These are phyloP conservation scores for Arthrobotrys sphaeroides DNA, from an alignment of 2,329 filamentous ascomycete species.

Conservation along the genomic window DNA sequence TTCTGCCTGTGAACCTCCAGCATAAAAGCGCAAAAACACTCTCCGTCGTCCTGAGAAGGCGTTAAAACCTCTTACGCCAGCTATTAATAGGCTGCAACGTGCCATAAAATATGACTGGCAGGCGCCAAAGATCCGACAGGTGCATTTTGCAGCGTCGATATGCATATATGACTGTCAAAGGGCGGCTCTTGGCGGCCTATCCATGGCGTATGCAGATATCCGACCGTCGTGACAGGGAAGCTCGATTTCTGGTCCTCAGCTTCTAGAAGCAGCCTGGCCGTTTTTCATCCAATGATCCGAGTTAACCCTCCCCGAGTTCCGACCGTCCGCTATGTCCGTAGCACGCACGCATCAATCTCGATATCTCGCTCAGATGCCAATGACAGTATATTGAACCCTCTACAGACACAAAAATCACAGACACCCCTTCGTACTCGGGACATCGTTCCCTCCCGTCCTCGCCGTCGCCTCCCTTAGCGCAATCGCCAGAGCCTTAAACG, in stretches of 20 bases:
- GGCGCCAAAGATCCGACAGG: constrained; percentile 24
- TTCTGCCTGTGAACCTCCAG: constrained; percentile 29
- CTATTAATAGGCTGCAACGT: constrained; percentile 32
- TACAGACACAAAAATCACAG: constrained; percentile 8
- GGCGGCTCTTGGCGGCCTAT: constrained; percentile 16
- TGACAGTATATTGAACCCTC: neutral
- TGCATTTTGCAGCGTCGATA: no score
- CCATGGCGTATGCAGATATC: constrained; percentile 36
- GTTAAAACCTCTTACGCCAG: constrained; percentile 11
- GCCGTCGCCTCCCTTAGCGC: constrained; percentile 81
- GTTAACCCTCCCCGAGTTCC: no score
- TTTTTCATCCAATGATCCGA: neutral
- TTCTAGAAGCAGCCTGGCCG: constrained; percentile 32
- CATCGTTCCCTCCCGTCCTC: constrained; percentile 80
- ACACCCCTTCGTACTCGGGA: constrained; percentile 71
- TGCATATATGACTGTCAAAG: neutral
- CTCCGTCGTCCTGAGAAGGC: neutral
- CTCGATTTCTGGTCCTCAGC: neutral
- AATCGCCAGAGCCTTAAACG: constrained; percentile 94
- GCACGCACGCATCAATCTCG: neutral
- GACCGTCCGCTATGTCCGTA: no score
- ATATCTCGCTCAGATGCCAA: no score
- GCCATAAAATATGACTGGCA: neutral
- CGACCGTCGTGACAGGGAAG: constrained; percentile 17
- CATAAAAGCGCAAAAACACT: constrained; percentile 12